Conservation (phyloP, 164 flowering plant genomes). For the Umbilicus rupestris region DNA sequence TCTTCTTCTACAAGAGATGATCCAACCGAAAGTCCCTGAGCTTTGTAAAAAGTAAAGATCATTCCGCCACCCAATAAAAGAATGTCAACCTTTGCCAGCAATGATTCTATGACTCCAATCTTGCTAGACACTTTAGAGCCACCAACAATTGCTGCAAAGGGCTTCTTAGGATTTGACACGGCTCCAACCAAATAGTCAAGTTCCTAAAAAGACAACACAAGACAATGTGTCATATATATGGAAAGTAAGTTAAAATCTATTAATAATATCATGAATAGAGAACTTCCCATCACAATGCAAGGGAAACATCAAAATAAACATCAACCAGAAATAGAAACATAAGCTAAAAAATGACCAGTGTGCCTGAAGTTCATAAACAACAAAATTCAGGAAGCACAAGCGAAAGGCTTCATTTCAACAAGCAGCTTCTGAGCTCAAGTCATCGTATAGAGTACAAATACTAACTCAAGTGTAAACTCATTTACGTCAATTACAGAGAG, state of each 20-base stretch:
- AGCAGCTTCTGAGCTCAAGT: background rate
- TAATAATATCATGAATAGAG: too few species aligned
- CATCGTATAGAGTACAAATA: too few species aligned
- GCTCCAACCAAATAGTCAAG: conserved; percentile 91
- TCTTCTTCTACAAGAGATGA: conserved; percentile 89
- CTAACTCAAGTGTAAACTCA: too few species aligned
- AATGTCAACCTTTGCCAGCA: conserved; percentile 60
- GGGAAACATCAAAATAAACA: too few species aligned
- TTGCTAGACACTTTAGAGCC: conserved; percentile 83
- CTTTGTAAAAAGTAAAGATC: conserved; percentile 91
- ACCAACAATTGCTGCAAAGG: conserved; percentile 92
- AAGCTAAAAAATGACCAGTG: too few species aligned
- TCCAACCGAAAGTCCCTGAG: conserved; percentile 66
- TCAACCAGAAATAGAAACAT: too few species aligned
- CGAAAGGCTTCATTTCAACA: background rate
- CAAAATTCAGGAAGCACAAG: background rate
- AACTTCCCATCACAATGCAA: too few species aligned
- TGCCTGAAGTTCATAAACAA: too few species aligned
- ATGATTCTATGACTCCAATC: conserved; percentile 81
- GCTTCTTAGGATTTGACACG: conserved; percentile 71
- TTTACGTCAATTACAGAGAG: too few species aligned
- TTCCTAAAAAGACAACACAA: conserved; percentile 35
- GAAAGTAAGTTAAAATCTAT: background rate
- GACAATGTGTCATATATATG: background rate
- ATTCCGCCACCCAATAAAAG: conserved; percentile 83